Percentiles rank a stretch among this genome's conserved stretches.
Evolutionary conservation across 768 basidiomycete species (phyloP).

Genomic region (Pisolithus sp.): DNA sequence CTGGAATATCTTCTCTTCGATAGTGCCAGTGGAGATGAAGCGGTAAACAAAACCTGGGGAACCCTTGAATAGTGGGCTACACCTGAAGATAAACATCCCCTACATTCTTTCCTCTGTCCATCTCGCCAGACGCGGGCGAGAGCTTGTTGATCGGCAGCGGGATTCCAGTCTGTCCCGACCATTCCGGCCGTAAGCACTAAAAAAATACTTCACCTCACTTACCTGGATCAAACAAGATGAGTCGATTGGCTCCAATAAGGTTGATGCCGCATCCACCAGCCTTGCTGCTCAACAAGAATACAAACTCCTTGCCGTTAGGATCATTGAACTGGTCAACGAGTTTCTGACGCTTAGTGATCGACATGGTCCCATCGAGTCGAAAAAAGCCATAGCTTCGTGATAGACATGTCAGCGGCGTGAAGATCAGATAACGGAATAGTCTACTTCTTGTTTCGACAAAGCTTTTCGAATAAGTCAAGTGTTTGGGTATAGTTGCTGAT

Average conservation of each 20-base stretch:
- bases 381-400: constrained; percentile 79
- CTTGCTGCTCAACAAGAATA: constrained; percentile 91
- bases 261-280: constrained; percentile 97
- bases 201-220: constrained; percentile 13
- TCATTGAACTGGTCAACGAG: constrained; percentile 95
- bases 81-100: constrained; percentile 20
- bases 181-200: background rate
- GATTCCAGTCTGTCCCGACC: constrained; percentile 81
- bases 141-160: constrained; percentile 96
- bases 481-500: constrained; percentile 98
- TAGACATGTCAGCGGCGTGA: background rate
- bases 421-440: constrained; percentile 9
- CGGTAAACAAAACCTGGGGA: constrained; percentile 89
- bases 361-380: constrained; percentile 93
- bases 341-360: constrained; percentile 86
- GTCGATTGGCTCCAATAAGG: constrained; percentile 89
- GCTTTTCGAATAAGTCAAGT: constrained; percentile 84
- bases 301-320: constrained; percentile 87
- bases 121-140: constrained; percentile 99
- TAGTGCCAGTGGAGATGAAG: constrained; percentile 94
- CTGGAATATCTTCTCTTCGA: constrained; percentile 99
- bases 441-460: constrained; percentile 81
- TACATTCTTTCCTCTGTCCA: constrained; percentile 99
- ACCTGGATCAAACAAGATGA: constrained; percentile 96
- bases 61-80: background rate